Evolutionary conservation across 495 filamentous ascomycete genomes (phyloP).

Genomic region (Xylaria acuta): DNA sequence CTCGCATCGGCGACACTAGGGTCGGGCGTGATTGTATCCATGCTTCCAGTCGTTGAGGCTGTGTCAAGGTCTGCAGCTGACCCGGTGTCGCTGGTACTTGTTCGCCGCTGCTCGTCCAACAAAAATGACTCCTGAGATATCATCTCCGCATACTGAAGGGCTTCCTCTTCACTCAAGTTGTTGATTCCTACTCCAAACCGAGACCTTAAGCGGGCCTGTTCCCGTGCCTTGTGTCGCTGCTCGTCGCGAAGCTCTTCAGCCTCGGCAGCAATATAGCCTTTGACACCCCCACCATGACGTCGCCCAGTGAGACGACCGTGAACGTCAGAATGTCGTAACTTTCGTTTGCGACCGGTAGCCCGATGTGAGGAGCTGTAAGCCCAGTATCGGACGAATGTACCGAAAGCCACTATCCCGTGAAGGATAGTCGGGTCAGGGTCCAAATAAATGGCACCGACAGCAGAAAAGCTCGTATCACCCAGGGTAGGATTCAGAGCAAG

Average conservation of each 20-base stretch:
- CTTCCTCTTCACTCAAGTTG: slow-evolving; percentile 85
- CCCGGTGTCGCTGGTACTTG: slow-evolving; percentile 56
- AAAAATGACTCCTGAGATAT: slow-evolving; percentile 80
- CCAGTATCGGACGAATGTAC: slow-evolving; percentile 90
- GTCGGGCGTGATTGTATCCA: slow-evolving; percentile 58
- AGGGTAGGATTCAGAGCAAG: slow-evolving; percentile 46
- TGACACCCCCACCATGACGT: slow-evolving; percentile 47
- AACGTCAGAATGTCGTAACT: slow-evolving; percentile 50
- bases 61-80: slow-evolving; percentile 57
- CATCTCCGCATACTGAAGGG: slow-evolving; percentile 86
- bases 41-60: slow-evolving; percentile 54
- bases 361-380: slow-evolving; percentile 77
- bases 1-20: slow-evolving; percentile 53
- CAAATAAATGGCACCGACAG: slow-evolving; percentile 80
- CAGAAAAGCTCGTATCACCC: slow-evolving; percentile 72
- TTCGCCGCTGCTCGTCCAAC: slow-evolving; percentile 64
- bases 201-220: slow-evolving; percentile 71
- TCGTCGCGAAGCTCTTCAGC: slow-evolving; percentile 81
- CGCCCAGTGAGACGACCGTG: slow-evolving; percentile 49
- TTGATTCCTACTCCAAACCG: slow-evolving; percentile 83
- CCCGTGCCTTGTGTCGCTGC: slow-evolving; percentile 56
- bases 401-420: slow-evolving; percentile 90
- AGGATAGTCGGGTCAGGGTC: slow-evolving; percentile 89
- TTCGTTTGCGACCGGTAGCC: slow-evolving; percentile 52
- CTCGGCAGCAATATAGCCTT: slow-evolving; percentile 84